Evolutionary conservation across 2,329 filamentous ascomycete species (phyloP).

Genomic region (Hymenoscyphus linearis): DNA sequence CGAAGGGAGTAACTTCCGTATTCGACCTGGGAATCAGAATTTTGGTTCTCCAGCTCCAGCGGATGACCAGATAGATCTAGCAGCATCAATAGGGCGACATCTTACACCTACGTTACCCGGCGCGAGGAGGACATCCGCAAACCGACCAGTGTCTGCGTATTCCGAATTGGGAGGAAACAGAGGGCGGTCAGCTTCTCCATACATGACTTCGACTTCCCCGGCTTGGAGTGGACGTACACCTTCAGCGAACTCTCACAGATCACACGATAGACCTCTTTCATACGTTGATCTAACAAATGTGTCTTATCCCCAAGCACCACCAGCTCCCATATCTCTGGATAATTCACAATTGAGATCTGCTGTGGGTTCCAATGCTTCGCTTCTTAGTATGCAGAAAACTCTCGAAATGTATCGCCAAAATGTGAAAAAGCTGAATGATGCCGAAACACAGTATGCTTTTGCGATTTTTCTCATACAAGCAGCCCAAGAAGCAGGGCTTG

Average conservation of each 20-base stretch:
- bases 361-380: conserved; percentile 83
- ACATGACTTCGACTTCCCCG: conserved; percentile 24
- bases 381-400: conserved; percentile 87
- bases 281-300: conserved; percentile 50
- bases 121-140: conserved; percentile 52
- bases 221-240: conserved; percentile 26
- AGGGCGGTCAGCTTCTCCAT: conserved; percentile 51
- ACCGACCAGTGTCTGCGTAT: conserved; percentile 71
- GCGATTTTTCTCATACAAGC: conserved; percentile 90
- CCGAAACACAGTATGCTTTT: conserved; percentile 90
- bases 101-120: conserved; percentile 53
- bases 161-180: conserved; percentile 63
- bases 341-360: conserved; percentile 74
- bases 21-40: conserved; percentile 12
- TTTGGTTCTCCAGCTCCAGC: conserved; percentile 16
- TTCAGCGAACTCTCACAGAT: conserved; percentile 29
- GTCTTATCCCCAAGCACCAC: conserved; percentile 34
- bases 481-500: conserved; percentile 69
- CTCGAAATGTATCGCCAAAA: conserved; percentile 97
- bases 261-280: conserved; percentile 30
- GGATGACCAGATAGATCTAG: conserved; percentile 39
- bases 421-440: conserved; percentile 93
- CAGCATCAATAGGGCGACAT: conserved; percentile 51
- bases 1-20: conserved; percentile 33
- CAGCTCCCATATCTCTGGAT: conserved; percentile 49